Base-by-base conservation (phyloP, 345 rosid species). In the Hibiscus trionum region DNA sequence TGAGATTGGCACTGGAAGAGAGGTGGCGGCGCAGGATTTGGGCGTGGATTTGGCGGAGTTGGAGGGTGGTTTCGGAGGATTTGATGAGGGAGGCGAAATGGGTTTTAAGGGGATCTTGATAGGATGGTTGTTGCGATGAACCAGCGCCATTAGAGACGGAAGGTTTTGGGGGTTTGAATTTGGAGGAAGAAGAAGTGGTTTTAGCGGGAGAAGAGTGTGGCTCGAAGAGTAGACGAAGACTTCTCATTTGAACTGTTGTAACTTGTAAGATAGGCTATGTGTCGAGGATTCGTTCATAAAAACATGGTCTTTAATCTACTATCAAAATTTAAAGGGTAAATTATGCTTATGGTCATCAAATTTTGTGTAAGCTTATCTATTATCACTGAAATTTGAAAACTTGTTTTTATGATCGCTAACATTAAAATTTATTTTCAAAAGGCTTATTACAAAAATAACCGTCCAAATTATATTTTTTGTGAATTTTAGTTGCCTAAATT, bases 31-130 rank as follows among this genome's bases (percentile, higher is more conserved):
- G 86, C 76, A 86, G 69, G 80, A 86, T 75, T 64, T 83, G 92
- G 53, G 89, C 84, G 70, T 86, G 87, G 69, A 86, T 83, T 78
- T 80, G 87, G 72, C 80, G 82, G 81, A 89, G 88, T 42, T 79
- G 69, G 29, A 57, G 73, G 68, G 56, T 72, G 62, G 83, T 73
- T 70, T 80, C 77, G 35, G 87, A 77, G 15, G 78, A 55, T 71
- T 85, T 88, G 61, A 83, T 78, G 55, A 87, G 86, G 70, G 85
- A 78, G 44, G 81, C 66, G 77, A 83, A 74, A 46, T 80, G 82
- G 77, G 79, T 49, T 74, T 83, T 86, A 12, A 21, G 65, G 27
- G 72, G 73, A 72, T 56, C 55, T 71, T n/a, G 74, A 60, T 37
- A 47, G 29, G 76, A 47, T 49, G 76, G 31, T 37, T 61, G 21